These are phyloP conservation scores for Metarhizium humberi DNA, from an alignment of 2,329 filamentous ascomycete species.

Conservation along the genomic window DNA sequence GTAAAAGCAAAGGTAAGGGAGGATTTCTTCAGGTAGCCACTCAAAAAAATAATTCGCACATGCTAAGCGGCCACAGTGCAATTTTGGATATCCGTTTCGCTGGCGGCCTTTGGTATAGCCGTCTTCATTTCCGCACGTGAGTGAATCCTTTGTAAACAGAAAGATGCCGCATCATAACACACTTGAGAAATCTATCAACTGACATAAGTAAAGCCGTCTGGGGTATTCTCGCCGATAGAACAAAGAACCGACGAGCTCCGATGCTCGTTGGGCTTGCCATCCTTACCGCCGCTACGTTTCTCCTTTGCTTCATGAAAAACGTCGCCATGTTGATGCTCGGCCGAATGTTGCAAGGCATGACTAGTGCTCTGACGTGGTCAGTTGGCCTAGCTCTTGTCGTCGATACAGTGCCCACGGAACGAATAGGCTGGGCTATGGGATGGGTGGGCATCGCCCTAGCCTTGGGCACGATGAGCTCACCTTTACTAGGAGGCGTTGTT, in stretches of 20 bases:
- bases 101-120: slow-evolving; percentile 23
- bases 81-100: slow-evolving; percentile 26
- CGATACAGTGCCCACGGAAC: slow-evolving; percentile 21
- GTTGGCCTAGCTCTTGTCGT: slow-evolving; percentile 26
- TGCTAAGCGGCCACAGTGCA: slow-evolving; percentile 14
- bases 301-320: slow-evolving; percentile 21
- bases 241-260: slow-evolving; percentile 20
- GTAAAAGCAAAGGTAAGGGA: slow-evolving; percentile 10
- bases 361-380: slow-evolving; percentile 25
- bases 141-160: slow-evolving; percentile 1
- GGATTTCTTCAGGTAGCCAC: no score
- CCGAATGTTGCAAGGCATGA: slow-evolving; percentile 22
- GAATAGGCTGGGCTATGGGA: slow-evolving; percentile 22
- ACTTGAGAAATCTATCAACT: not conserved
- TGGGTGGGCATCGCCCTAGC: slow-evolving; percentile 25
- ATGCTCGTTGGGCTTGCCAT: slow-evolving; percentile 24
- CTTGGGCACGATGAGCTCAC: slow-evolving; percentile 21
- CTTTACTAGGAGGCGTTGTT: slow-evolving; percentile 23
- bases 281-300: slow-evolving; percentile 19
- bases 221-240: slow-evolving; percentile 26
- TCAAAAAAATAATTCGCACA: not conserved
- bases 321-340: slow-evolving; percentile 23
- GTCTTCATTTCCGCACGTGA: slow-evolving; percentile 21
- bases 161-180: not conserved
- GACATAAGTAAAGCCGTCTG: slow-evolving; percentile 18